Evolutionary conservation across 2,329 filamentous ascomycete genomes (phyloP).

Genomic region (Colletotrichum sp.): DNA sequence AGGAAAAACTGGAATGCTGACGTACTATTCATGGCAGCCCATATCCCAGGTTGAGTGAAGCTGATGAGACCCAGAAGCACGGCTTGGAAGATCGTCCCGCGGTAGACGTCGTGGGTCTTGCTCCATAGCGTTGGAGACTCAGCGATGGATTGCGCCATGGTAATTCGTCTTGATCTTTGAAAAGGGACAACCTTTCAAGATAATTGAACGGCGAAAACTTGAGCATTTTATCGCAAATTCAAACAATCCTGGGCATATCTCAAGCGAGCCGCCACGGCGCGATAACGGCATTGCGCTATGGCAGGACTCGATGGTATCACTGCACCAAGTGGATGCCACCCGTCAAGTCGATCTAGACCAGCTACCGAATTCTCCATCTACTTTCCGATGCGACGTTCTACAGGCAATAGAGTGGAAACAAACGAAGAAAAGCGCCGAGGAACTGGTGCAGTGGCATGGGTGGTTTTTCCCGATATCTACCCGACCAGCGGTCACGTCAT

Average conservation of each 20-base stretch:
- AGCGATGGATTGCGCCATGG: neutral
- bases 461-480: neutral
- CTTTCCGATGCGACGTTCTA: neutral
- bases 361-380: neutral
- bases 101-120: conserved; percentile 31
- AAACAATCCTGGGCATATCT: neutral
- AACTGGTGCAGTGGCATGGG: neutral
- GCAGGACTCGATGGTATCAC: conserved; percentile 8
- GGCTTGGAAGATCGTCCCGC: conserved; percentile 50
- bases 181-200: neutral
- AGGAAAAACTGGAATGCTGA: no score
- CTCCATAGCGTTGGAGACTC: neutral
- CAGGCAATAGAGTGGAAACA: conserved; percentile 1
- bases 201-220: neutral
- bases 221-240: neutral
- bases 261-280: neutral
- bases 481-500: conserved; percentile 4
- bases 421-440: neutral
- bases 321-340: conserved; percentile 2
- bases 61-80: conserved; percentile 47
- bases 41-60: conserved; percentile 51
- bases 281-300: conserved; percentile 15
- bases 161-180: neutral
- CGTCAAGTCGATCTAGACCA: neutral
- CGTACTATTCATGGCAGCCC: conserved; percentile 27